Evolutionary conservation across 73 alveolate species (phyloP), one percentile per base, ranked within the genome.

Genomic region (Blepharisma japonicum): DNA sequence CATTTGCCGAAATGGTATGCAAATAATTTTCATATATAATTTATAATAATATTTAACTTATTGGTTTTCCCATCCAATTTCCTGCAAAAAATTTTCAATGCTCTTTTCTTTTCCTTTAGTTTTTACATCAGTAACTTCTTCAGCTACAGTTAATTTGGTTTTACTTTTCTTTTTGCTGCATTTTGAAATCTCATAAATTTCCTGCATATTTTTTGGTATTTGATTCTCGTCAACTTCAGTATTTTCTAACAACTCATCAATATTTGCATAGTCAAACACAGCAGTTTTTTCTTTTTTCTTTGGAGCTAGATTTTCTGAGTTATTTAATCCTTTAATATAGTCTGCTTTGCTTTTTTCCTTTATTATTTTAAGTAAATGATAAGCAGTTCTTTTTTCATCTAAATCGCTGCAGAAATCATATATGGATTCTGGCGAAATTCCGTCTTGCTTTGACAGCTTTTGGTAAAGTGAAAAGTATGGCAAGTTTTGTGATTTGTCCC

Each of bases 81-180:
- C 74, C 23, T 61, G 14, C n/a, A 61, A 61, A 8, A 61, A 8
- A n/a, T 61, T 61, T 14, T 61, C 18, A 61, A 61, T 14, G 47
- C 23, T 61, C 3, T 14, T 18, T 8, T 14, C 23, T 14, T 14
- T 8, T n/a, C 18, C 11, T 5, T 61, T 61, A 14, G 5, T 1
- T 20, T n/a, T n/a, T 1, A 11, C 67, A n/a, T n/a, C 11, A 61
- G 46, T n/a, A 20, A 25, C 47, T 61, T 61, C 74, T 11, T 8
- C 38, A 14, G 46, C n/a, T 8, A 9, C 23, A 14, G 2, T 61
- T 20, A 25, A 8, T 5, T 61, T 61, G 78, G 70, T 68, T 78
- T 78, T 78, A 71, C 77, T 78, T 67, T 78, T 70, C 23, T 61
- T 61, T 9, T 39, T 14, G 47, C 74, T 61, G 47, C 47, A 14